phyloP scores from a whole-genome alignment of 2,329 filamentous ascomycete genomes.

The Xylariomycetidae sp. region DNA sequence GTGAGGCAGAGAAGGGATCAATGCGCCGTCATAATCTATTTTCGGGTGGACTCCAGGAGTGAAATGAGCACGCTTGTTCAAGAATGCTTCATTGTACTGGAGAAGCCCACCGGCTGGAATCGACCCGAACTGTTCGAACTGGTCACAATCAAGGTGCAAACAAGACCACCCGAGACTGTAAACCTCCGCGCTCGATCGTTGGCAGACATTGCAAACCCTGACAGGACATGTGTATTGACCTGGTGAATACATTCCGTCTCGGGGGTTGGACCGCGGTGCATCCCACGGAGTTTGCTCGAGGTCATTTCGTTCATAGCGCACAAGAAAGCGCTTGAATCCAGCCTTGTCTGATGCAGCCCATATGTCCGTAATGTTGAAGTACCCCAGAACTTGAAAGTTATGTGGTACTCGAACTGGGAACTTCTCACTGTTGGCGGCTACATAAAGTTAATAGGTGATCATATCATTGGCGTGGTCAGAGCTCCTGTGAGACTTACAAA shows the following conservation, averaged over 20 bases:
- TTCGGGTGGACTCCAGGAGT: slow-evolving; percentile 18
- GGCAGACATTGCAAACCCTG: too few relatives aligned
- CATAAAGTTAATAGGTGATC: background rate
- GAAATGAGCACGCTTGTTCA: slow-evolving; percentile 48
- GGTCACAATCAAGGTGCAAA: too few relatives aligned
- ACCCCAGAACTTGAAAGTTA: background rate
- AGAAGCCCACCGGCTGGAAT: slow-evolving; percentile 24
- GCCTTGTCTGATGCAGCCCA: background rate
- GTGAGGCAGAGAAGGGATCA: too few relatives aligned
- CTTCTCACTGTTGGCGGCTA: background rate
- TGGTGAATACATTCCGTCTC: too few relatives aligned
- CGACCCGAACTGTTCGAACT: background rate
- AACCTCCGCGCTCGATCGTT: too few relatives aligned
- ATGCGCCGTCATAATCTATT: background rate
- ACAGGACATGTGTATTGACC: too few relatives aligned
- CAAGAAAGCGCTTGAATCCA: background rate
- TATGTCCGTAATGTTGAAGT: background rate
- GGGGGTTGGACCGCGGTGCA: too few relatives aligned
- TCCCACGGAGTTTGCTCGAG: too few relatives aligned
- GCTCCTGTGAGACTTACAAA: too few relatives aligned
- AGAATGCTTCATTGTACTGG: slow-evolving; percentile 52
- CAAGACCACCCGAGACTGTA: too few relatives aligned
- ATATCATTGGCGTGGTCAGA: background rate
- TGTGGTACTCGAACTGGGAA: background rate
- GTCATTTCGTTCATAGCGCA: too few relatives aligned